These are phyloP conservation scores for Diaporthe citri DNA, from an alignment of 2,329 filamentous ascomycete species.

Conservation along the genomic window DNA sequence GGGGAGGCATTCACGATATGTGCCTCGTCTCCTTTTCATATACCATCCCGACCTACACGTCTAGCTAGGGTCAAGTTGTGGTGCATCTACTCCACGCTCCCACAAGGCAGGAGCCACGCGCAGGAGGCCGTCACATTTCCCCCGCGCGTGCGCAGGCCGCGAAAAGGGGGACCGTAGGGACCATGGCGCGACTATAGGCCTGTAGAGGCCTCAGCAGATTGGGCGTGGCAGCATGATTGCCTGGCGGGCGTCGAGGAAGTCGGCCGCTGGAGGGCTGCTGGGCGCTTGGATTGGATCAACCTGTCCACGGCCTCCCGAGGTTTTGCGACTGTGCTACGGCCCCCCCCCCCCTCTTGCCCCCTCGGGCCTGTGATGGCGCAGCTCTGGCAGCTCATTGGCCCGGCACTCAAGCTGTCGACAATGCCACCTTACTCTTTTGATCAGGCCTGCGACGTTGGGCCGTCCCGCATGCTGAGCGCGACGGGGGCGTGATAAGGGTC, in stretches of 20 bases:
- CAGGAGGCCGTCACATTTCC: conserved; percentile 26
- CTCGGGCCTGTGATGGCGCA: conserved; percentile 28
- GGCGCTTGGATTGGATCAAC: conserved; percentile 13
- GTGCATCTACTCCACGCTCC: neutral
- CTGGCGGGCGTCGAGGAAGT: conserved; percentile 20
- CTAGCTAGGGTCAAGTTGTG: neutral
- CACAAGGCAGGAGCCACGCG: conserved; percentile 12
- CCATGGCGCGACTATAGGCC: neutral
- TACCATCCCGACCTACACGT: neutral
- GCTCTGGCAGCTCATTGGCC: conserved; percentile 31
- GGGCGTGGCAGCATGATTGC: conserved; percentile 20
- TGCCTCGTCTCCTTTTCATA: conserved; percentile 6
- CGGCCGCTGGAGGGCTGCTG: neutral
- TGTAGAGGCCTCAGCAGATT: neutral
- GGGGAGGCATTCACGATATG: neutral
- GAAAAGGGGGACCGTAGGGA: neutral
- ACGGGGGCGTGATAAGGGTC: conserved; percentile 10
- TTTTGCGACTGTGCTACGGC: conserved; percentile 11
- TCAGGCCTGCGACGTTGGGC: conserved; percentile 17
- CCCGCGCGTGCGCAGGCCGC: conserved; percentile 18
- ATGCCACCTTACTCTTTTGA: conserved; percentile 34
- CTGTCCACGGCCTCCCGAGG: neutral
- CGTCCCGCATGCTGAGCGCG: neutral
- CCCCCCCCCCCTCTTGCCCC: conserved; percentile 4
- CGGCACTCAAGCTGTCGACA: neutral